phyloP scores from a whole-genome alignment of 345 rosid species.

The Boechera stricta region DNA sequence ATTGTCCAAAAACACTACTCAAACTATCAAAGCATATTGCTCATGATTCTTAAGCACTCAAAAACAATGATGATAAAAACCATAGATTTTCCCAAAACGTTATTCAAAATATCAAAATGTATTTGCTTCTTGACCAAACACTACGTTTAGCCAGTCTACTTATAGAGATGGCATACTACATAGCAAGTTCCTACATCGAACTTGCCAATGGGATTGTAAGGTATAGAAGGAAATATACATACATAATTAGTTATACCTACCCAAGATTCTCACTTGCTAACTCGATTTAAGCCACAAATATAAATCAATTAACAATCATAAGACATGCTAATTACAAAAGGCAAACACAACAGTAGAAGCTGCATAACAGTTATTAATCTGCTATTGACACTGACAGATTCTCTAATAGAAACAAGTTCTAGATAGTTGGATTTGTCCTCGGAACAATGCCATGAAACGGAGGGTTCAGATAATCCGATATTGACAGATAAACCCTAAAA shows the following conservation, averaged over 20 bases:
- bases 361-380: constrained; percentile 7
- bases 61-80: not conserved
- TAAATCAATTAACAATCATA: not conserved
- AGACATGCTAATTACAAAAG: not conserved
- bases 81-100: not conserved
- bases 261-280: not conserved
- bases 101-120: not conserved
- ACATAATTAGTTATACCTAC: not conserved
- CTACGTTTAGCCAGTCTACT: constrained; percentile 2
- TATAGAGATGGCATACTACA: constrained; percentile 7
- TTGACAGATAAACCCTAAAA: not conserved
- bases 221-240: not conserved
- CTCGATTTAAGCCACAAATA: not conserved
- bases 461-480: not conserved
- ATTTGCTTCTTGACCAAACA: not conserved
- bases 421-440: not conserved
- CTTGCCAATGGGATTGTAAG: not conserved
- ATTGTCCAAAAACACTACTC: not conserved
- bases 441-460: not conserved
- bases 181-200: not conserved
- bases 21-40: constrained; percentile 12
- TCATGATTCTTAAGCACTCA: not conserved
- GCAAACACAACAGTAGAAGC: constrained; percentile 3
- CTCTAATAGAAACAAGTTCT: not conserved
- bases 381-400: not conserved